These are phyloP conservation scores for Juglanconis sp. DNA, from an alignment of 2,329 filamentous ascomycete genomes.

Conservation along the genomic window DNA sequence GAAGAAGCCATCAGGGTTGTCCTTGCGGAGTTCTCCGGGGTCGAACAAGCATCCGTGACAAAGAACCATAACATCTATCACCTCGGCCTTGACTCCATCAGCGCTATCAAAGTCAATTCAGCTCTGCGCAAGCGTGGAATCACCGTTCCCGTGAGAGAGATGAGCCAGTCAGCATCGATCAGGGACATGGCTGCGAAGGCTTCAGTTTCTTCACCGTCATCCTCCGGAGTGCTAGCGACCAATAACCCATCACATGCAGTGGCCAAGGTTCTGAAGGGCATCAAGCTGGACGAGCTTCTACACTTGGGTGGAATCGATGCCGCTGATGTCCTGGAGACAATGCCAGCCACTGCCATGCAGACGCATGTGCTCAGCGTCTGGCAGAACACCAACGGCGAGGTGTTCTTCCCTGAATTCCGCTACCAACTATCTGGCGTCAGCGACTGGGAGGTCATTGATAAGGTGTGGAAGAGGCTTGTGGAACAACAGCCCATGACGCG, in stretches of 20 bases:
- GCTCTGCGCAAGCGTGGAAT: conserved; percentile 64
- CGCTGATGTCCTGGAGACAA: conserved; percentile 48
- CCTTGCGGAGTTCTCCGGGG: conserved; percentile 57
- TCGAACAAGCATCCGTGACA: conserved; percentile 55
- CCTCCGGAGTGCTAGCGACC: not conserved
- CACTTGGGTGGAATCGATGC: conserved; percentile 35
- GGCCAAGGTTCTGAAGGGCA: conserved; percentile 28
- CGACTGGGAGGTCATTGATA: conserved; percentile 39
- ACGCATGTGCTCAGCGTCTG: conserved; percentile 76
- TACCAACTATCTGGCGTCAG: conserved; percentile 49
- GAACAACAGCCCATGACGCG: conserved; percentile 61
- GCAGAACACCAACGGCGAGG: conserved; percentile 61
- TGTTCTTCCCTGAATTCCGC: conserved; percentile 73
- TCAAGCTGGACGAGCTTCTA: conserved; percentile 40
- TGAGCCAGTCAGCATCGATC: conserved; percentile 66
- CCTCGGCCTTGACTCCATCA: conserved; percentile 87
- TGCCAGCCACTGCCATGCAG: conserved; percentile 76
- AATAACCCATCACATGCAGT: conserved; percentile 13
- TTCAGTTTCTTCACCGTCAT: not conserved
- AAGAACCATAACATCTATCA: conserved; percentile 70
- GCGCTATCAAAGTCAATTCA: conserved; percentile 77
- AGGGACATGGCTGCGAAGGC: conserved; percentile 48
- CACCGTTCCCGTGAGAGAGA: conserved; percentile 63
- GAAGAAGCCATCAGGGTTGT: conserved; percentile 42
- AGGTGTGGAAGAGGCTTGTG: conserved; percentile 61